Evolutionary conservation across 441 rosid genomes (phyloP).

Genomic region (Corymbia calophylla): DNA sequence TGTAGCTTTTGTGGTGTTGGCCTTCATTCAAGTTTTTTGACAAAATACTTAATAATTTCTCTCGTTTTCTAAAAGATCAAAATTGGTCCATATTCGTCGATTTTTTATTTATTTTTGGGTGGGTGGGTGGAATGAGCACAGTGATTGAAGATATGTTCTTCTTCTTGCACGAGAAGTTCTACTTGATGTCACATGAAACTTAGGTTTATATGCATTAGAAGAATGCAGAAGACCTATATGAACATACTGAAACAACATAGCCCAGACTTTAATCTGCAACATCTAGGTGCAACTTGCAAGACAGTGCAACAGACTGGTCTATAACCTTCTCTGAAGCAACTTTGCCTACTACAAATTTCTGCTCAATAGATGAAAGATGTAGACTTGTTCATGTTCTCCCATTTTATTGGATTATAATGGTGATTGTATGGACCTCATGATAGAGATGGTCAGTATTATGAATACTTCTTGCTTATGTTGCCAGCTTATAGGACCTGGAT

Average conservation of each 20-base stretch:
- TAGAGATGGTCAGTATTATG: background rate
- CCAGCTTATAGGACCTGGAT: conserved; percentile 35
- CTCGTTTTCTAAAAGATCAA: background rate
- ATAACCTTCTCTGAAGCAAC: background rate
- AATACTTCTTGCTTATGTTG: conserved; percentile 3
- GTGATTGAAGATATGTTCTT: background rate
- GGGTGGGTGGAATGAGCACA: background rate
- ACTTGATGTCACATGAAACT: background rate
- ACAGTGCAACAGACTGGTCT: background rate
- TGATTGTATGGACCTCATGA: background rate
- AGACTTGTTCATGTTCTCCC: background rate
- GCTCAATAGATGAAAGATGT: background rate
- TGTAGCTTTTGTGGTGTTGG: background rate
- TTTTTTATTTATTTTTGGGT: background rate
- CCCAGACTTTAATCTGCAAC: background rate
- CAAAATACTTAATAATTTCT: background rate
- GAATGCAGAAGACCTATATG: background rate
- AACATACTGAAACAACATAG: background rate
- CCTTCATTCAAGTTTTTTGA: background rate
- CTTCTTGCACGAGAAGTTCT: background rate
- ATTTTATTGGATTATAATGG: background rate
- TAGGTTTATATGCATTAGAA: background rate
- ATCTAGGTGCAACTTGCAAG: background rate
- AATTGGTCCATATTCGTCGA: background rate
- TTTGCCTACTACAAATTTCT: background rate